Percentiles rank a stretch among this genome's conserved stretches.
Evolutionary conservation across 495 filamentous ascomycete species (phyloP).

Genomic region (Jackrogersella multiformis): DNA sequence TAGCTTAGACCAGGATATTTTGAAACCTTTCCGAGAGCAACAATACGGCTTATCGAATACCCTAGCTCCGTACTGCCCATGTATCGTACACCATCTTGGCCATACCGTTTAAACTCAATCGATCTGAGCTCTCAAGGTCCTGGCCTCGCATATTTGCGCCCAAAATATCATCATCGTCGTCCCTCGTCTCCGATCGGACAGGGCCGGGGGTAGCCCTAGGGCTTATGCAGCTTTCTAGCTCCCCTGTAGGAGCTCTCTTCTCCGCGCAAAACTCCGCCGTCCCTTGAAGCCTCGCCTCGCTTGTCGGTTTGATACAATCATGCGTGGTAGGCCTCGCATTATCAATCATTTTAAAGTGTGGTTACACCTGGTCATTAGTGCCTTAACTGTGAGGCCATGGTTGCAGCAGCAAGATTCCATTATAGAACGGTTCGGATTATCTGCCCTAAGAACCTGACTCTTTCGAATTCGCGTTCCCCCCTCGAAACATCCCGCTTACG

Average conservation of each 20-base stretch:
- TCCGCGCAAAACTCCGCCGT: constrained; percentile 28
- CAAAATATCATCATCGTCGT: constrained; percentile 27
- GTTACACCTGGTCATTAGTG: constrained; percentile 27
- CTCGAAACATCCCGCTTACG: constrained; percentile 30
- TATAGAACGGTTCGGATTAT: constrained; percentile 31
- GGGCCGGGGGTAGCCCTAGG: constrained; percentile 23
- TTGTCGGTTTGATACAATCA: constrained; percentile 30
- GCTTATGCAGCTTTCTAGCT: constrained; percentile 36
- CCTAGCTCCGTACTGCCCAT: constrained; percentile 27
- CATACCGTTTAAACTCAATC: constrained; percentile 24
- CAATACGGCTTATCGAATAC: constrained; percentile 36
- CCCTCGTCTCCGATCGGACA: constrained; percentile 40
- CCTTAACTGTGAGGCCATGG: constrained; percentile 43
- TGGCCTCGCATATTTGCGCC: constrained; percentile 36
- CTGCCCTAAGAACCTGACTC: constrained; percentile 28
- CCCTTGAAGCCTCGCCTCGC: constrained; percentile 35
- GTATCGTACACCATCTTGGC: constrained; percentile 39
- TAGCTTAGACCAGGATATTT: constrained; percentile 33
- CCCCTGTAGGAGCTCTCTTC: constrained; percentile 33
- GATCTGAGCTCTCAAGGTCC: constrained; percentile 29
- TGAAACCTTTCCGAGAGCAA: constrained; percentile 39
- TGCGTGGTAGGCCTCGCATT: constrained; percentile 30
- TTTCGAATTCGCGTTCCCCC: constrained; percentile 36
- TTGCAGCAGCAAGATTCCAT: constrained; percentile 23
- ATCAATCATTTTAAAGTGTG: constrained; percentile 36